Evolutionary conservation across 345 rosid species (phyloP).

Genomic region (sweet orange (Citrus sinensis)): DVS_A1.0 CM039168.1:27665501-27666000

Average conservation of each 20-base stretch:
- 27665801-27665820: neutral
- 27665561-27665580: neutral
- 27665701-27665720: conserved; percentile 14
- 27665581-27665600: neutral
- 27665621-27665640: conserved; percentile 4
- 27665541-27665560: neutral
- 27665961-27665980: conserved; percentile 1
- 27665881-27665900: neutral
- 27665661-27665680: neutral
- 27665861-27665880: neutral
- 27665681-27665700: neutral
- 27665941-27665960: conserved; percentile 27
- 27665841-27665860: neutral
- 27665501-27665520: neutral
- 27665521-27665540: neutral
- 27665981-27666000: neutral
- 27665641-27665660: neutral
- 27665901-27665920: conserved; percentile 18
- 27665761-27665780: neutral
- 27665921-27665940: conserved; percentile 15
- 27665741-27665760: conserved; percentile 6
- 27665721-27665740: neutral
- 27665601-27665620: neutral
- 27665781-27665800: neutral
- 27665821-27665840: neutral